These are phyloP conservation scores for Artemisia argyi DNA, from an alignment of 129 eudicot genomes.

Conservation along the genomic window DNA sequence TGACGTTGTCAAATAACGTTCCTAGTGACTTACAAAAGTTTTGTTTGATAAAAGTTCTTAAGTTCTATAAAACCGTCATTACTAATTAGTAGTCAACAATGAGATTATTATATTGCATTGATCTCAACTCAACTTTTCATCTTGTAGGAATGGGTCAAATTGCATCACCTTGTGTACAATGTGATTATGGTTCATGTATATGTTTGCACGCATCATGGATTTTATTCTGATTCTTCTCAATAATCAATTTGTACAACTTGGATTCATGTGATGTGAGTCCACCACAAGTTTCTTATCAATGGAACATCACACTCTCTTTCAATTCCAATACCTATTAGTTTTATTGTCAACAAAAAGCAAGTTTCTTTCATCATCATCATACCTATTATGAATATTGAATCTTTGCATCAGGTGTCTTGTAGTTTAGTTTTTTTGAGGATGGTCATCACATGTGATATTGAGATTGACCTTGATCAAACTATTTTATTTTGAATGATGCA, in stretches of 20 bases:
- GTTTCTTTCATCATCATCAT: conserved; percentile 6
- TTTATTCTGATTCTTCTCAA: conserved; percentile 18
- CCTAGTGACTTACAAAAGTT: too few relatives aligned
- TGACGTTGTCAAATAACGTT: too few relatives aligned
- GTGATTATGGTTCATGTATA: background rate
- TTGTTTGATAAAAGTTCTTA: too few relatives aligned
- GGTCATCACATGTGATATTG: background rate
- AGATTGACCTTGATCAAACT: background rate
- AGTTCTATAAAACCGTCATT: too few relatives aligned
- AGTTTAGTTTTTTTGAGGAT: background rate
- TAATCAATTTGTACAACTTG: conserved; percentile 14
- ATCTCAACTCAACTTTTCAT: background rate
- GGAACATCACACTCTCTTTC: conserved; percentile 11
- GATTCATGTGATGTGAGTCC: conserved; percentile 24
- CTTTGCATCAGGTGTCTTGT: conserved; percentile 18
- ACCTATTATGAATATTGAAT: conserved; percentile 7
- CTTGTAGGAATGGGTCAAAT: background rate
- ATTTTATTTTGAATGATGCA: background rate
- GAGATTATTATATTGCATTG: background rate
- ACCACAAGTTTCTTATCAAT: conserved; percentile 20
- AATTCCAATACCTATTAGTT: conserved; percentile 23
- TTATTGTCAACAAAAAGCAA: conserved; percentile 21
- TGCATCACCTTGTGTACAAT: conserved; percentile 16
- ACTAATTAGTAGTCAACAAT: background rate
- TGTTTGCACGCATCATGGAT: conserved; percentile 21